Base-by-base conservation (phyloP, 805 yeast species). In the Candida xiaguanensis region DNA sequence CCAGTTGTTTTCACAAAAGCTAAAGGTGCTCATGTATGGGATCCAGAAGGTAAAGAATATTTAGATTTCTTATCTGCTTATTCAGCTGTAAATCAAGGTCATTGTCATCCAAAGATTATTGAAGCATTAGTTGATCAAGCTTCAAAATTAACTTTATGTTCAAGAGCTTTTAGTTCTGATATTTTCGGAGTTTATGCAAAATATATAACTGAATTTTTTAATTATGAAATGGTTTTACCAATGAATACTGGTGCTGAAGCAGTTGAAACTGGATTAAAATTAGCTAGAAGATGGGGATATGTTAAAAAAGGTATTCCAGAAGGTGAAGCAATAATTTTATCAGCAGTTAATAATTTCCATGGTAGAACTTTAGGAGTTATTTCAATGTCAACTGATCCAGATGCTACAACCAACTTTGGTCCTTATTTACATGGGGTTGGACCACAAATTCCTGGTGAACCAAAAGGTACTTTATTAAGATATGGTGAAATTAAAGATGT, bases 191-290 rank as follows among this genome's bases (percentile, higher is more conserved):
- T 74, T 24, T 91, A 79, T 58, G 93, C 96, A 49, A 86, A 89
- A 61, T 91, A 77, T 56, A 72, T 88, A 44, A 88, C 96, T 39
- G 93, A 89, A 59, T 90, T 69, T 59, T 91, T 91, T 70, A 76
- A 81, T 58, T 91, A 87, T 65, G 98, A 91, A 55, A 82, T 80
- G 84, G 91, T 91, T 8, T 71, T 91, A 59, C 98, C 98, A 49
- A 91, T 90, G 97, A 91, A 91, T 72, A 91, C 98, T 11, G 98
- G 98, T 59, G 97, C 97, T 28, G 98, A 91, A 69, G 98, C 98
- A 8, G 98, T 91, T 30, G 98, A 91, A 70, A 87, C 96, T 29
- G 96, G 85, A 20, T 72, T 91, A 59, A 91, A 91, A 65, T 71
- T 91, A 44, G 97, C 97, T 37, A 82, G 98, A 76, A 82, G 91